Conservation (phyloP, 495 filamentous ascomycete genomes). For the Viridothelium virens region DNA sequence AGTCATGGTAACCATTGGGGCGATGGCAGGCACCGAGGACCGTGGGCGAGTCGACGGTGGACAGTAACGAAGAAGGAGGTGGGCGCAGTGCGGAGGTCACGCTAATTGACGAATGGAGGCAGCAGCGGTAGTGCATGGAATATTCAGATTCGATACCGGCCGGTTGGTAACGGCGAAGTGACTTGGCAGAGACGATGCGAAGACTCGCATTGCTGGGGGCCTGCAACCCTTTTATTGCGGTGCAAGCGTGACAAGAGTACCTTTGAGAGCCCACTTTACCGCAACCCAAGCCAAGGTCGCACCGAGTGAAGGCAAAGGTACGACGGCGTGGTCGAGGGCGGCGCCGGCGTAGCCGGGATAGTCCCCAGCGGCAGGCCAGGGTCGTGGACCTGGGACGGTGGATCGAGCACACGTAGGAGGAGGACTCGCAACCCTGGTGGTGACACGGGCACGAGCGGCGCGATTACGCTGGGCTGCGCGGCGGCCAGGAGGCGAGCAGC, state of each 20-base stretch:
- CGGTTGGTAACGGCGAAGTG: constrained; percentile 7
- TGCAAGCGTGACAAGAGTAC: background rate
- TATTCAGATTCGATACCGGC: constrained; percentile 11
- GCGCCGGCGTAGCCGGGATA: constrained; percentile 7
- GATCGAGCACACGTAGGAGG: background rate
- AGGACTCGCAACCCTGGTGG: background rate
- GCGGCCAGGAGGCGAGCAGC: background rate
- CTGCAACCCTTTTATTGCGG: constrained; percentile 5
- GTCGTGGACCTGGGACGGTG: constrained; percentile 10
- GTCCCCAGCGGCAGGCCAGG: constrained; percentile 5
- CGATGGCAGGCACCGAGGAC: background rate
- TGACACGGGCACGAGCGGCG: constrained; percentile 3
- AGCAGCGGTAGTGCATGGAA: constrained; percentile 11
- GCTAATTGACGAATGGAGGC: constrained; percentile 10
- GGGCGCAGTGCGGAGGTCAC: constrained; percentile 11
- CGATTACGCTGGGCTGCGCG: constrained; percentile 10
- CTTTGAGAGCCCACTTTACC: background rate
- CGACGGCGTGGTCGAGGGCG: constrained; percentile 12
- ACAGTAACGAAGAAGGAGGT: background rate
- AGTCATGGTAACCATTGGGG: constrained; percentile 35
- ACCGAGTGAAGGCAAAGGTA: background rate
- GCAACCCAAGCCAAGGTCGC: constrained; percentile 3
- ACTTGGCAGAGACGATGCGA: constrained; percentile 10
- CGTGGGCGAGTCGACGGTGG: constrained; percentile 2
- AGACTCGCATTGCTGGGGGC: constrained; percentile 10